These are phyloP conservation scores for Starmerella apis DNA, from an alignment of 805 yeast genomes.

Conservation along the genomic window DNA sequence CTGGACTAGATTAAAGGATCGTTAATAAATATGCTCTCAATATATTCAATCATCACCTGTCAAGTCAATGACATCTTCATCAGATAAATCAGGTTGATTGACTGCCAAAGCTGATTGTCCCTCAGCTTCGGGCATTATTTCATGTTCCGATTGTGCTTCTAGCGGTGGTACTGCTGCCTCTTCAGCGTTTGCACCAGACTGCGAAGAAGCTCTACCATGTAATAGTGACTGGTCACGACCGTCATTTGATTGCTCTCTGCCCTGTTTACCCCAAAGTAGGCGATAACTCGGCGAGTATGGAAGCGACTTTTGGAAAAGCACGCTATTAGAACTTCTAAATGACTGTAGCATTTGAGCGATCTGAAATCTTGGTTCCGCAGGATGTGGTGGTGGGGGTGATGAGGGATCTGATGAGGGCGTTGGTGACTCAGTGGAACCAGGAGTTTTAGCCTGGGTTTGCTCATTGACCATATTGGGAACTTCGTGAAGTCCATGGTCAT, in stretches of 20 bases:
- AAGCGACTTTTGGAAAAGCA: neutral
- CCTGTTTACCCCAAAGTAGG: neutral
- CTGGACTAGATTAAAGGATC: too few relatives aligned
- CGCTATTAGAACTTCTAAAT: neutral
- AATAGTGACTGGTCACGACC: too few relatives aligned
- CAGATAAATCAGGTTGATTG: neutral
- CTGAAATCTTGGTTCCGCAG: neutral
- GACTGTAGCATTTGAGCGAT: slow-evolving; percentile 6
- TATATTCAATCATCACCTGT: slow-evolving; percentile 7
- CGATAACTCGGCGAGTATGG: neutral
- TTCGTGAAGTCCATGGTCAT: too few relatives aligned
- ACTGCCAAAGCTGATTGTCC: neutral
- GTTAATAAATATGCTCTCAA: slow-evolving; percentile 1
- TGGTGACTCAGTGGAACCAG: neutral
- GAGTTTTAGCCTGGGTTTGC: neutral
- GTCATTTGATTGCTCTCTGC: neutral
- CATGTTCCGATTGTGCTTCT: neutral
- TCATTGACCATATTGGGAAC: too few relatives aligned
- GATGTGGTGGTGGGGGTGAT: neutral
- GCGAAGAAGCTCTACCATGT: too few relatives aligned
- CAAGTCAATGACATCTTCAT: slow-evolving; percentile 15
- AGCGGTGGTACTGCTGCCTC: neutral
- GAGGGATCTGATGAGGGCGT: neutral
- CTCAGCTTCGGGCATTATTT: neutral
- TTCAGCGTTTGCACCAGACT: too few relatives aligned